Evolutionary conservation across 1,284 basidiomycete genomes (phyloP), one percentile per base, ranked within the genome.

Genomic region (Ceratobasidium papillatum): DNA sequence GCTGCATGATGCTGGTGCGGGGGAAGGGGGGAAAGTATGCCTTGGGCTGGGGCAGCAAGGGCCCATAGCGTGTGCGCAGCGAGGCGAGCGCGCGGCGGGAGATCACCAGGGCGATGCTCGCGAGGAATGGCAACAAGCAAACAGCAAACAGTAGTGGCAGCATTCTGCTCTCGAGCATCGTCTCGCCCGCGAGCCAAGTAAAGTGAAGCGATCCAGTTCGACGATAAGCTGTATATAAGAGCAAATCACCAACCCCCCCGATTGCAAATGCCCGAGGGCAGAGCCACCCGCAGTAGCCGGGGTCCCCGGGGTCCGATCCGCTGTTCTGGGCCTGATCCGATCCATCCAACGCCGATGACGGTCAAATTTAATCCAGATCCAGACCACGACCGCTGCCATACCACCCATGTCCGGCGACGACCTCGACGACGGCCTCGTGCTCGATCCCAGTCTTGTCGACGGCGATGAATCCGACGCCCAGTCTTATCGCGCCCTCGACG

Each of bases 371-470:
- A 34, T 36, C 56, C 32, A 59, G 32, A 59, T n/a, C 58, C 38
- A 22, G 12, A 43, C 65, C 19, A 38, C 43, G 32, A 82, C 78
- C 45, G 19, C 19, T 47, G 45, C 45, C 45, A 47, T 47, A 77
- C 77, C 80, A 73, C 62, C 81, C 77, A 49, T 71, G 81, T 84
- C 51, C 72, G 91, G 90, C 54, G 94, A 95, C 84, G 91, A 92
- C 83, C 85, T 94, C 22, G 91, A 91, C 54, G 93, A 94, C 79
- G 91, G 94, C 79, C 93, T 92, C 80, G 84, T 91, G 51, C 86
- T 87, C 36, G 93, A 94, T 77, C 90, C 91, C 63, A 83, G 88
- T 27, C 86, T 92, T 0, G 89, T 87, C 34, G 75, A 75, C 43
- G 66, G 64, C 22, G 82, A 82, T 1, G 80, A 78, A n/a, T 80